Evolutionary conservation across 164 flowering plant species (phyloP).

Genomic region (Cinnamomum chago): DNA sequence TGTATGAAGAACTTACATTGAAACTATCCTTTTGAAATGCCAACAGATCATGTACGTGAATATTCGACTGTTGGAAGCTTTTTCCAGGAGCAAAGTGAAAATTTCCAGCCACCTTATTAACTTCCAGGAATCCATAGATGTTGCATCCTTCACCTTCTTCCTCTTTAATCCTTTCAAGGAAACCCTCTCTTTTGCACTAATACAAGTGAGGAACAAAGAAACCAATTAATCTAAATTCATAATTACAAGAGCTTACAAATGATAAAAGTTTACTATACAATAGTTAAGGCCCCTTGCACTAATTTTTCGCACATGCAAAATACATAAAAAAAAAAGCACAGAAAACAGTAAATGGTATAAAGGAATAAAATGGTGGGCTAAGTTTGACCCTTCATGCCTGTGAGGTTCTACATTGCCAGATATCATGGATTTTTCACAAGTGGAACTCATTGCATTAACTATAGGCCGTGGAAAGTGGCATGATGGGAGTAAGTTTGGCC

Average conservation of each 20-base stretch:
- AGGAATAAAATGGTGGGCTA: neutral
- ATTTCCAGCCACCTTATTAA: conserved; percentile 74
- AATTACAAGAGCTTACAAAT: neutral
- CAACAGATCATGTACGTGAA: conserved; percentile 47
- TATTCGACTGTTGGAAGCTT: conserved; percentile 55
- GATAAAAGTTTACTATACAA: no score
- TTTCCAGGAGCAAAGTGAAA: conserved; percentile 74
- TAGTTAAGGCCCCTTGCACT: no score
- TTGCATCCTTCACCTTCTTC: conserved; percentile 89
- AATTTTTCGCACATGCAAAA: no score
- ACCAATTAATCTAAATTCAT: neutral
- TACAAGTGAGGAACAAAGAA: neutral
- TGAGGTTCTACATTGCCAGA: neutral
- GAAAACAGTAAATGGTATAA: neutral
- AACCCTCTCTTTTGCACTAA: conserved; percentile 80
- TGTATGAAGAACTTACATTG: conserved; percentile 42
- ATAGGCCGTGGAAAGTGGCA: no score
- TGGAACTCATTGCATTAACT: no score
- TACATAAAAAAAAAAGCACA: neutral
- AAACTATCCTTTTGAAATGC: conserved; percentile 39
- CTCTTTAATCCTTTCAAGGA: conserved; percentile 54
- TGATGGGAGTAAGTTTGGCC: neutral
- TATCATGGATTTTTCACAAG: neutral
- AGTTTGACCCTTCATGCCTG: neutral
- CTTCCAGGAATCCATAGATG: conserved; percentile 66